These are phyloP conservation scores for Solanum chacoense DNA, from an alignment of 305 asterid genomes.

Conservation along the genomic window DNA sequence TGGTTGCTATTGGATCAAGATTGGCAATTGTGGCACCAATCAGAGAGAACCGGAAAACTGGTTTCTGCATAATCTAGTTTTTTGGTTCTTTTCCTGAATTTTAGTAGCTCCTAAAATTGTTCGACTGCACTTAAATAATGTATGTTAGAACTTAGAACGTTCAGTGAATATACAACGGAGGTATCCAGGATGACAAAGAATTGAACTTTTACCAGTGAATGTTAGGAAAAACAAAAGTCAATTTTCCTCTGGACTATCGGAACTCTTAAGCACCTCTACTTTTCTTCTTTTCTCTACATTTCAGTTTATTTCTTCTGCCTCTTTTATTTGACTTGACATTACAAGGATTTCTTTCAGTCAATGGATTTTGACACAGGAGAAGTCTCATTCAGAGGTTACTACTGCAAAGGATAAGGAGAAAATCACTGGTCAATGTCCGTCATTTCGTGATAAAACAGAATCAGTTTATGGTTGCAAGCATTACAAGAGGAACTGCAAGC, in stretches of 20 bases:
- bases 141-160: not conserved
- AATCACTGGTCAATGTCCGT: conserved; percentile 51
- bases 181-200: not conserved
- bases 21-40: not conserved
- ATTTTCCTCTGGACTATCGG: not conserved
- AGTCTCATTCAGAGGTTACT: conserved; percentile 22
- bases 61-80: not conserved
- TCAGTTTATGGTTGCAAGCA: conserved; percentile 63
- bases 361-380: conserved; percentile 56
- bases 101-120: not conserved
- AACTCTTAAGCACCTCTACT: not conserved
- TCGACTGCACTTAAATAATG: not conserved
- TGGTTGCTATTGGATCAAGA: not conserved
- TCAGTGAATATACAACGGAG: not conserved
- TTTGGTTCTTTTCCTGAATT: not conserved
- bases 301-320: not conserved
- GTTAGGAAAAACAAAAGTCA: not conserved
- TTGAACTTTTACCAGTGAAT: not conserved
- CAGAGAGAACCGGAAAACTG: not conserved
- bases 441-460: conserved; percentile 41
- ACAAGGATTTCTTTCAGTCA: conserved; percentile 30
- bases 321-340: conserved; percentile 8
- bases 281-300: conserved; percentile 13
- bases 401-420: conserved; percentile 29
- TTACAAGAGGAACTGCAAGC: conserved; percentile 77